phyloP scores from a whole-genome alignment of 306 rosid species.

The Medicago arabica region DNA sequence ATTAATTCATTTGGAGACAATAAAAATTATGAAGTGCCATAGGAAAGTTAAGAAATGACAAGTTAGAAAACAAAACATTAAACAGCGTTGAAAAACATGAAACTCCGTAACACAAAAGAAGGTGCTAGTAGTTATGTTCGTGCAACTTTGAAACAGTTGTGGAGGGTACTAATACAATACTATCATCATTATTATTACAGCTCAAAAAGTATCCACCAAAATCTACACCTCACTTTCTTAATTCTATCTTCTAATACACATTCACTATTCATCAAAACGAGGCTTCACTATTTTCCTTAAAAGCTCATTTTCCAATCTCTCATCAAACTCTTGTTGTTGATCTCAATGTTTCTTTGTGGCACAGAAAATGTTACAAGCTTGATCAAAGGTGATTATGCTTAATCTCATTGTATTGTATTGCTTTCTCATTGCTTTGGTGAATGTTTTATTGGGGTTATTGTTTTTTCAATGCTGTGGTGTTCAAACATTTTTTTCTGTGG shows the following conservation, averaged over 20 bases:
- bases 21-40: too few species aligned
- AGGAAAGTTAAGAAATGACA: too few species aligned
- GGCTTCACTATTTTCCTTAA: background rate
- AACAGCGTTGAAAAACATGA: slow-evolving; percentile 4
- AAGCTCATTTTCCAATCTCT: slow-evolving; percentile 24
- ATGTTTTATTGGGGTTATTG: background rate
- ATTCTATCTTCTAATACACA: slow-evolving; percentile 16
- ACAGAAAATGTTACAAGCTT: slow-evolving; percentile 36
- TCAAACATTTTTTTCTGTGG: background rate
- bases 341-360: slow-evolving; percentile 37
- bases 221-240: slow-evolving; percentile 23
- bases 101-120: background rate
- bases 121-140: slow-evolving; percentile 30
- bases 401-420: slow-evolving; percentile 23
- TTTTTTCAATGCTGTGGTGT: slow-evolving; percentile 5
- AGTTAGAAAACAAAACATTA: background rate
- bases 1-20: too few species aligned
- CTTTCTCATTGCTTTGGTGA: background rate
- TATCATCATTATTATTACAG: slow-evolving; percentile 4
- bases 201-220: background rate
- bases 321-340: slow-evolving; percentile 6
- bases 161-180: slow-evolving; percentile 26
- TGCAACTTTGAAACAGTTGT: slow-evolving; percentile 15
- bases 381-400: slow-evolving; percentile 28
- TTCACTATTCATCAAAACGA: slow-evolving; percentile 32